Evolutionary conservation across 148 eudicot genomes (phyloP), one percentile per base, ranked within the genome.

Genomic region (Fagopyrum tataricum): DNA sequence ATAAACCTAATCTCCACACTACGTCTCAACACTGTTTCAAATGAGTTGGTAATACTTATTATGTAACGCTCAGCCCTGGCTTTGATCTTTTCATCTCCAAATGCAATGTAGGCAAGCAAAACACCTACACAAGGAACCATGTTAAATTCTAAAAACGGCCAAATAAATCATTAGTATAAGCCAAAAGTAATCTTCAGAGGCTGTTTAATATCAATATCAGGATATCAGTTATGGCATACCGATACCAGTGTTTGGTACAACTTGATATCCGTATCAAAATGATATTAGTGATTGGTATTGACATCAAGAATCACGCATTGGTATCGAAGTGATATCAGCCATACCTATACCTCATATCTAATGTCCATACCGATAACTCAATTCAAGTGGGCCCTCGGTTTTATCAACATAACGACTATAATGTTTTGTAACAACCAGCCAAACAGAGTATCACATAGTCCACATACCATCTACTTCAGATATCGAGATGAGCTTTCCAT

Each of bases 11-110:
- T 90, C 84, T 92, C 99, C 51, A 87, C 85, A 78, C 81, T 90
- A 78, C 81, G 85, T 76, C 79, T 88, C 47, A 96, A 73, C 70
- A 90, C 87, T 72, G 73, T 88, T 82, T 96, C 97, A 11, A 96
- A 83, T 31, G 99, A 90, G 84, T 88, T 89, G 5, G 97, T 90
- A 76, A 96, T 90, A 67, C 99, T 96, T 76, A 91, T 96, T 48
- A 92, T 77, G 77, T 90, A 96, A 64, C 94, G 87, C 77, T 96
- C 97, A 26, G 91, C 99, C 84, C 99, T 81, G 73, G 81, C 76
- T 83, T 90, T 92, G 37, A 96, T 86, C 43, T 86, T 86, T 77
- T 73, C 85, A 74, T 90, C 87, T 62, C 76, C 82, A 67, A 96
- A 92, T 66, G 92, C 92, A 75, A 96, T 80, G 70, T 96, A 85